Percentiles rank a stretch among this genome's conserved stretches.
These are phyloP conservation scores for Penicillium ochrochloron DNA, from an alignment of 495 filamentous ascomycete species.

Conservation along the genomic window DNA sequence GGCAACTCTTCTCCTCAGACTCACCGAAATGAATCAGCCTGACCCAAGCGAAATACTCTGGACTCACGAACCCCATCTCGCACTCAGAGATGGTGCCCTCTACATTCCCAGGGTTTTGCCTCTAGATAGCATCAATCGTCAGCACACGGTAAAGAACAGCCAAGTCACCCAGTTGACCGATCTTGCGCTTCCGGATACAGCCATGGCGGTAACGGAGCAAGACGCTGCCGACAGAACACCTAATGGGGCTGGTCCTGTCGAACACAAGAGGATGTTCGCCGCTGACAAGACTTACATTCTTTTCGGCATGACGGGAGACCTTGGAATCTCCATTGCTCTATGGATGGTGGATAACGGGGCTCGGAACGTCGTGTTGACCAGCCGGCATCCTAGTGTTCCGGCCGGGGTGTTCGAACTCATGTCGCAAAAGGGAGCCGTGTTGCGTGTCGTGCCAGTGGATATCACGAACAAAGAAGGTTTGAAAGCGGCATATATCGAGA, in stretches of 20 bases:
- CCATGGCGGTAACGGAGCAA: too few relatives aligned
- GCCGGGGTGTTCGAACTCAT: neutral
- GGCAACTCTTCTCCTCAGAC: too few relatives aligned
- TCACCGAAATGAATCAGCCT: too few relatives aligned
- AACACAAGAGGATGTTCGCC: constrained; percentile 5
- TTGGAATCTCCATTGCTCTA: constrained; percentile 31
- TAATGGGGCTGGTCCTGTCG: neutral
- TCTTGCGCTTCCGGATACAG: too few relatives aligned
- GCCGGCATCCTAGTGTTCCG: constrained; percentile 26
- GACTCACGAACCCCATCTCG: too few relatives aligned
- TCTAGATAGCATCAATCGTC: too few relatives aligned
- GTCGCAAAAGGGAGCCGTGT: neutral
- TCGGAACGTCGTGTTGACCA: constrained; percentile 17
- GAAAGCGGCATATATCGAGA: neutral
- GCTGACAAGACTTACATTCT: constrained; percentile 36
- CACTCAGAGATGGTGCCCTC: too few relatives aligned
- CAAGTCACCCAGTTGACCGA: too few relatives aligned
- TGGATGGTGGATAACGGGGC: constrained; percentile 33
- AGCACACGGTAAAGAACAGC: too few relatives aligned
- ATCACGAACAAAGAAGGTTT: neutral
- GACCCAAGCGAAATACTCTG: too few relatives aligned
- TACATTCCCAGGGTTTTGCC: too few relatives aligned
- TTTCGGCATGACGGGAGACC: constrained; percentile 30
- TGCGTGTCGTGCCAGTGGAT: neutral
- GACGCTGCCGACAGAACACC: too few relatives aligned